Conservation (phyloP, 2,329 filamentous ascomycete species). For the Pochonia chlamydosporia region DNA sequence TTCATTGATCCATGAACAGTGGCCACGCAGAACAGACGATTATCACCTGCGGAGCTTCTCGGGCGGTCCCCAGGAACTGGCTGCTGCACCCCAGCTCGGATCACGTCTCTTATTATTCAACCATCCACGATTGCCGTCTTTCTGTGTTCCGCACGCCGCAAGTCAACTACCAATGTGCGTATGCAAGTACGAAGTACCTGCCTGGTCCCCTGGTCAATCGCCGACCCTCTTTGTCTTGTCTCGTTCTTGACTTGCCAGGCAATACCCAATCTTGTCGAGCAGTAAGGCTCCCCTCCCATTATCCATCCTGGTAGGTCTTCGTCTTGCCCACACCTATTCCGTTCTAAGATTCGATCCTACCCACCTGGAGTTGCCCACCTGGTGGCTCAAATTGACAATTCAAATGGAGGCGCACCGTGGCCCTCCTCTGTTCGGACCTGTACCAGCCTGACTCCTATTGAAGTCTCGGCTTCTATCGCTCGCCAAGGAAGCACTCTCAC, state of each 20-base stretch:
- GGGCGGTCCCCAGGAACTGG: not conserved
- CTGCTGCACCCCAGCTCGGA: slow-evolving; percentile 5
- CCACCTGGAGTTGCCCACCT: slow-evolving; percentile 7
- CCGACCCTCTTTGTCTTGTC: slow-evolving; percentile 7
- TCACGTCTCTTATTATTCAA: not conserved
- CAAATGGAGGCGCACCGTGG: slow-evolving; percentile 5
- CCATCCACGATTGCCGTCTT: not conserved
- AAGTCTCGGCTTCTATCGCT: slow-evolving; percentile 3
- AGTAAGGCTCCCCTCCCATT: slow-evolving; percentile 4
- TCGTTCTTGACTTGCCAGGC: slow-evolving; percentile 2
- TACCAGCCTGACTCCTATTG: too few relatives aligned
- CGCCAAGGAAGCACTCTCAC: not conserved
- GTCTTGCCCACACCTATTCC: slow-evolving; percentile 6
- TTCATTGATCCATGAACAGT: too few relatives aligned
- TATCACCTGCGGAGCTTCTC: too few relatives aligned
- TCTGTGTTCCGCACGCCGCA: not conserved
- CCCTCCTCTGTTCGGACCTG: slow-evolving; percentile 1
- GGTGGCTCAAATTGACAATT: slow-evolving; percentile 3
- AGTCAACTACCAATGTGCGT: too few relatives aligned
- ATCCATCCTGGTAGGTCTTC: slow-evolving; percentile 2
- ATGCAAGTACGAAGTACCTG: slow-evolving; percentile 3
- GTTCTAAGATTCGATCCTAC: slow-evolving; percentile 13
- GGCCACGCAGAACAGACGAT: not conserved
- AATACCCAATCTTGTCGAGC: slow-evolving; percentile 9
- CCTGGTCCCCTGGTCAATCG: slow-evolving; percentile 2